Conservation (phyloP, 2,329 filamentous ascomycete genomes). For the Exophiala oligosperma region DNA sequence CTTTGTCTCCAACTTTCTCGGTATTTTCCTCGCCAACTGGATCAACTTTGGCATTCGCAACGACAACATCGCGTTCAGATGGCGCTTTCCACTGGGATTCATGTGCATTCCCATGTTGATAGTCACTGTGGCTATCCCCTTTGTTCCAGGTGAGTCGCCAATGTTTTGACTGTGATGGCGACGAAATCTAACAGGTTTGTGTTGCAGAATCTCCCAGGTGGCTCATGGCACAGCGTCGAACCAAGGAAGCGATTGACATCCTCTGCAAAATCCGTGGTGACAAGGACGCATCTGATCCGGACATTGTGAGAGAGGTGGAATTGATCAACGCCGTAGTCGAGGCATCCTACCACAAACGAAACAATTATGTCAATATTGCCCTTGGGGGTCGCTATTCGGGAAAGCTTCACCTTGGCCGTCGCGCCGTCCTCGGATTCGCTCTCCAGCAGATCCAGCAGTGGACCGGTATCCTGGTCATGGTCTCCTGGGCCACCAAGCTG, state of each 20-base stretch:
- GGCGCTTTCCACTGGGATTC: constrained; percentile 35
- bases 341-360: constrained; percentile 40
- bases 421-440: constrained; percentile 42
- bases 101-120: constrained; percentile 32
- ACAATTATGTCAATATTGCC: constrained; percentile 43
- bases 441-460: constrained; percentile 48
- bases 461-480: constrained; percentile 47
- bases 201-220: constrained; percentile 42
- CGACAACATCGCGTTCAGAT: constrained; percentile 25
- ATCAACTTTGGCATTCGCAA: constrained; percentile 34
- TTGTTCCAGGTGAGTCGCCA: constrained; percentile 40
- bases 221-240: constrained; percentile 39
- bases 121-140: constrained; percentile 25
- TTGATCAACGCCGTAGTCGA: constrained; percentile 45
- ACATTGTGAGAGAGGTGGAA: constrained; percentile 38
- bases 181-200: not conserved
- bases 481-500: constrained; percentile 36
- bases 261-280: constrained; percentile 36
- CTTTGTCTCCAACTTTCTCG: constrained; percentile 34
- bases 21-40: constrained; percentile 34
- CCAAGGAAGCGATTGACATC: constrained; percentile 37
- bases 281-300: constrained; percentile 35
- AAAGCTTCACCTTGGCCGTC: constrained; percentile 41
- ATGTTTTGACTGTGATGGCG: not conserved
- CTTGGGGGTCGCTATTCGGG: constrained; percentile 38